Percentiles rank a stretch among this genome's conserved stretches.
Evolutionary conservation across 179 eudicot genomes (phyloP).

Genomic region (Vitellaria paradoxa): DNA sequence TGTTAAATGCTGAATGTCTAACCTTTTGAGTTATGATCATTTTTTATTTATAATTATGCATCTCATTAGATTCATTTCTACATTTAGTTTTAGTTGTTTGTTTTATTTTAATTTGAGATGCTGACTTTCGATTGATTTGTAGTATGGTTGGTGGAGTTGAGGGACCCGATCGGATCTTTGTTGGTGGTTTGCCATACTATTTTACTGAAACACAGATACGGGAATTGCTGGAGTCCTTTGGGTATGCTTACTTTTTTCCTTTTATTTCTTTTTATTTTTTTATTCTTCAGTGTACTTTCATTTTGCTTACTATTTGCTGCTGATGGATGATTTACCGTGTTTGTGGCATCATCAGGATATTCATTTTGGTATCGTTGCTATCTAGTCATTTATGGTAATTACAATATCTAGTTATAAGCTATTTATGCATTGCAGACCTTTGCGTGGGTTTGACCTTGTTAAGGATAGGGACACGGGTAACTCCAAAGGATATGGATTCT

Average conservation of each 20-base stretch:
- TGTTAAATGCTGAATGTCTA: background rate
- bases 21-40: background rate
- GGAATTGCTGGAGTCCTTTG: constrained; percentile 77
- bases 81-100: background rate
- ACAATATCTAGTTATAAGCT: constrained; percentile 12
- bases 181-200: constrained; percentile 86
- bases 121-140: constrained; percentile 20
- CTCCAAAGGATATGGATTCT: constrained; percentile 89
- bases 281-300: background rate
- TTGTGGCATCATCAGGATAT: background rate
- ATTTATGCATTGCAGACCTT: constrained; percentile 37
- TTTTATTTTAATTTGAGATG: background rate
- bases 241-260: constrained; percentile 32
- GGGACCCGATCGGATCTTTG: constrained; percentile 80
- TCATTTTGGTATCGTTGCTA: constrained; percentile 1
- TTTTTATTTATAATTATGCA: background rate
- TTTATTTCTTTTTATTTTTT: background rate
- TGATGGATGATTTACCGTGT: background rate
- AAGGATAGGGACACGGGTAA: constrained; percentile 91
- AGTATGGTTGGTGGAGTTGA: constrained; percentile 70
- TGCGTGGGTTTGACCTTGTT: constrained; percentile 83
- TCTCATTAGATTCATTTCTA: background rate
- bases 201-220: constrained; percentile 76
- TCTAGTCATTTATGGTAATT: background rate
- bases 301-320: background rate